Conservation (phyloP, 345 rosid genomes). For the Gossypium raimondii region DNA sequence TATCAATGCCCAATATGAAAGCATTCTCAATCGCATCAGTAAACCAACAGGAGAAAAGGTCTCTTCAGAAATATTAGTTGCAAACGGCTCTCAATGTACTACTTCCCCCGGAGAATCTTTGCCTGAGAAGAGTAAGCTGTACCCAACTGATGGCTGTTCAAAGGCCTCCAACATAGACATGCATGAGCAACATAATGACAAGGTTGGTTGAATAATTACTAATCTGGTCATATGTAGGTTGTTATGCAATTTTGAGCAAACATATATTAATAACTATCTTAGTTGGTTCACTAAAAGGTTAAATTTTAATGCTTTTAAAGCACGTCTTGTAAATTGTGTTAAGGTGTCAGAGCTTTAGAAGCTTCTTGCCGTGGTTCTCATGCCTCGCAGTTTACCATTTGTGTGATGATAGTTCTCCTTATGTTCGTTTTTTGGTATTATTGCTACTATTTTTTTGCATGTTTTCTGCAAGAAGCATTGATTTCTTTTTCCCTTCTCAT, state of each 20-base stretch:
- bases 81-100: constrained; percentile 13
- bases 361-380: neutral
- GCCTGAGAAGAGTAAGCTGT: constrained; percentile 17
- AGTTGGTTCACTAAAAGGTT: neutral
- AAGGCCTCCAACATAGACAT: constrained; percentile 3
- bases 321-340: neutral
- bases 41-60: constrained; percentile 18
- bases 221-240: neutral
- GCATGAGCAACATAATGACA: constrained; percentile 16
- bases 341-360: neutral
- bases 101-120: neutral
- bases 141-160: constrained; percentile 9
- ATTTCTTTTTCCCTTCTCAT: neutral
- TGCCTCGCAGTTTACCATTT: neutral
- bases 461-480: neutral
- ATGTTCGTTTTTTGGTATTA: neutral
- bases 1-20: constrained; percentile 18
- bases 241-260: neutral
- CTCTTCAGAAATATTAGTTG: constrained; percentile 14
- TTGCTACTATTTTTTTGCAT: neutral
- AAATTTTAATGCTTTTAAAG: neutral
- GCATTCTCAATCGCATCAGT: constrained; percentile 19
- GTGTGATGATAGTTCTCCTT: neutral
- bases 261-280: neutral
- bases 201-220: constrained; percentile 31